Percentiles rank a stretch among this genome's conserved stretches.
Conservation (phyloP, 2,329 filamentous ascomycete species). For the Coniochaeta hoffmannii region DNA sequence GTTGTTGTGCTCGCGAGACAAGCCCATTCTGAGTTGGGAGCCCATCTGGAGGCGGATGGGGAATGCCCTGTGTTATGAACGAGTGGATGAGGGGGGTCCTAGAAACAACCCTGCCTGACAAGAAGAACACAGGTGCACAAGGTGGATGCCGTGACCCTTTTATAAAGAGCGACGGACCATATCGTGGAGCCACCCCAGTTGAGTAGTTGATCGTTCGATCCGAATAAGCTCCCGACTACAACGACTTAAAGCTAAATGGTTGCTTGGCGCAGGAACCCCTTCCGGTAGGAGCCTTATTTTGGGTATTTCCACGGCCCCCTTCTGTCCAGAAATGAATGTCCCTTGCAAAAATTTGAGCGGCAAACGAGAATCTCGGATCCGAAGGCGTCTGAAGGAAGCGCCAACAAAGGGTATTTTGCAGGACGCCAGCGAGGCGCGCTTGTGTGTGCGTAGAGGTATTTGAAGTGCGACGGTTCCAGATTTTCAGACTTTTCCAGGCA, state of each 20-base stretch:
- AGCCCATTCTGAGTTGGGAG: slow-evolving; percentile 15
- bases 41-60: slow-evolving; percentile 1
- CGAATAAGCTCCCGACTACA: neutral
- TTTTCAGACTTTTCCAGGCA: neutral
- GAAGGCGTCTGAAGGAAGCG: neutral
- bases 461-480: neutral
- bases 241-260: neutral
- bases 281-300: neutral
- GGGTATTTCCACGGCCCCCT: neutral
- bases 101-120: neutral
- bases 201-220: neutral
- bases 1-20: slow-evolving; percentile 11
- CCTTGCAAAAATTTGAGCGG: neutral
- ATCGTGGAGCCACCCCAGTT: neutral
- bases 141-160: neutral
- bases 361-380: neutral
- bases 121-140: neutral
- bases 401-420: neutral
- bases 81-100: neutral
- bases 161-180: neutral
- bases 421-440: neutral
- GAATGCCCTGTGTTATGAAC: neutral
- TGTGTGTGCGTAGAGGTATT: neutral
- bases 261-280: neutral
- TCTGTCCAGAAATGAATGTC: neutral